A percentile compares a stretch with the other conserved stretches of the same genome.
Evolutionary conservation across 2,329 filamentous ascomycete species (phyloP).

Genomic region (Pestalotiopsis sp.): DNA sequence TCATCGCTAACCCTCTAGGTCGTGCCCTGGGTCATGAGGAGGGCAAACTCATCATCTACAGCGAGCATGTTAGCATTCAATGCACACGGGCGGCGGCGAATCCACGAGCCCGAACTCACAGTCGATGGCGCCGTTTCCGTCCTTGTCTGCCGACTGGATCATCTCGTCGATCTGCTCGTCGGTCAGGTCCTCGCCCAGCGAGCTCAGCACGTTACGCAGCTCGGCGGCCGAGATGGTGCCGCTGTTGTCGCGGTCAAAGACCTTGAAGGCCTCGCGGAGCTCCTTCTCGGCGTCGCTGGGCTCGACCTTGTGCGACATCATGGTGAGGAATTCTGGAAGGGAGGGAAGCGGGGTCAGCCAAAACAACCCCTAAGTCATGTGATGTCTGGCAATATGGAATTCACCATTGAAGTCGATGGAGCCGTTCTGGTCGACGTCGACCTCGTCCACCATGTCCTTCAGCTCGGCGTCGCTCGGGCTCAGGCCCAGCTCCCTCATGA

Average conservation of each 20-base stretch:
- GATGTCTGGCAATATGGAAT: neutral
- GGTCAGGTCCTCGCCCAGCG: constrained; percentile 6
- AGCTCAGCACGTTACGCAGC: constrained; percentile 1
- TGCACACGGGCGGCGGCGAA: neutral
- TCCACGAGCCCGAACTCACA: neutral
- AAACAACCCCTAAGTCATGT: neutral
- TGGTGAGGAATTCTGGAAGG: neutral
- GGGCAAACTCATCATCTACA: neutral
- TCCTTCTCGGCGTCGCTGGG: constrained; percentile 1
- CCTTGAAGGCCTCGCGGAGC: constrained; percentile 6
- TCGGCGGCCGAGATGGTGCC: constrained; percentile 4
- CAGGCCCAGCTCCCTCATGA: constrained; percentile 4
- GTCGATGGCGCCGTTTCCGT: constrained; percentile 4
- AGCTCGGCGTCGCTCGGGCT: constrained; percentile 5
- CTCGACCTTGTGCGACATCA: constrained; percentile 8
- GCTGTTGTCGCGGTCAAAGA: constrained; percentile 8
- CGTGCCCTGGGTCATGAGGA: neutral
- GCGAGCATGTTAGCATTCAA: neutral
- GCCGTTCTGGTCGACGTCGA: constrained; percentile 8
- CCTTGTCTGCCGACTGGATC: constrained; percentile 1
- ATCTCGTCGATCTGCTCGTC: constrained; percentile 7
- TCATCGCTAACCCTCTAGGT: neutral
- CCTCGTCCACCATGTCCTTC: constrained; percentile 5
- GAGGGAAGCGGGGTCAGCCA: neutral
- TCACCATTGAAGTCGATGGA: constrained; percentile 7